Base-by-base conservation (phyloP, 345 rosid genomes). In the Clarkia xantiana region DNA sequence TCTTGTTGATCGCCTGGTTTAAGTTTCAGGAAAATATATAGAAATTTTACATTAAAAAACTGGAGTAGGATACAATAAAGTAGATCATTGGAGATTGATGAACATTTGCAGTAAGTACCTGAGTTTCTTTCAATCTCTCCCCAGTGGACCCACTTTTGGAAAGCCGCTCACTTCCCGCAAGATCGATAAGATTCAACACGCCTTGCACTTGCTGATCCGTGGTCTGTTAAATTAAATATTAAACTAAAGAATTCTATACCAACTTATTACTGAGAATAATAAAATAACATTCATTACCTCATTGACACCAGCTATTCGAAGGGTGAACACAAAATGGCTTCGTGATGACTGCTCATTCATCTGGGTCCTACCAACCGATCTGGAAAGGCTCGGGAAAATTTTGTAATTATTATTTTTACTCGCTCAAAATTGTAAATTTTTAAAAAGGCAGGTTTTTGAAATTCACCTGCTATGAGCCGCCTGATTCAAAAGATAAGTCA, bases 141-240 rank as follows among this genome's bases (percentile, higher is more conserved):
- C 98, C 98, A 0, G 98, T 83, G 25, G 98, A 91, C 20, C 98
- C 94, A 62, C 98, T 91, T 77, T 78, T 91, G 0, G 93, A 81
- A 46, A 91, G 89, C 17, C 98, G 96, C 68, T 91, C 98, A 45
- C 98, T 91, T 51, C 98, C 98, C 43, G 98, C 98, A 61, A 91
- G 93, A 76, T 91, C 98, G 57, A 91, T 86, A 40, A 91, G 86
- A 80, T 91, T 91, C 78, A 91, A 54, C 54, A 91, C 76, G 15
- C 98, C 93, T 75, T 91, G 98, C 52, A 81, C 86, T 68, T 86
- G 94, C 62, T 91, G 98, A 56, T 91, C 98, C 3, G 93, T 91
- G 71, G 83, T 75, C 98, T 91, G 60, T 53, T 36, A 53, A 43
- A 44, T 49, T 14, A 44, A 18, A 54, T 42, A 18, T 47, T 47